Conservation (phyloP, 352 stramenopile species). For the Pythium phragmiticola region DNA sequence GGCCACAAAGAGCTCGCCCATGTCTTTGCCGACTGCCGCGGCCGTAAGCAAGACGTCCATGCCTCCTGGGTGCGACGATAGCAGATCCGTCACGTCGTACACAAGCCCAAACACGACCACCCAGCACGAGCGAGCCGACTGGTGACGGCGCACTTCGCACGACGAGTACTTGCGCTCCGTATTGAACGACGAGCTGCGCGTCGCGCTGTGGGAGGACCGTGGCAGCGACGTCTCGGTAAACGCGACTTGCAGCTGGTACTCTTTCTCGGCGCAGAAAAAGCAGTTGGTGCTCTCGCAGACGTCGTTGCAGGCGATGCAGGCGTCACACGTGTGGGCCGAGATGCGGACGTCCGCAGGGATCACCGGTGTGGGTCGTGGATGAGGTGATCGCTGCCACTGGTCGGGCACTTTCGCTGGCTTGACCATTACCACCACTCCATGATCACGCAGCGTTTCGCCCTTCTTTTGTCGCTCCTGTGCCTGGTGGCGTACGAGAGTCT, state of each 20-base stretch:
- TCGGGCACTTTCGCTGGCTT: neutral
- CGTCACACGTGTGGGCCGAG: slow-evolving; percentile 50
- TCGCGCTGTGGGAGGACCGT: neutral
- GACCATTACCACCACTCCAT: neutral
- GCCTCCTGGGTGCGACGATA: slow-evolving; percentile 87
- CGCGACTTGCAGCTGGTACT: slow-evolving; percentile 59
- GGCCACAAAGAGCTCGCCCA: slow-evolving; percentile 43
- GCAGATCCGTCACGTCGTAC: slow-evolving; percentile 91
- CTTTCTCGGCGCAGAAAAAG: slow-evolving; percentile 76
- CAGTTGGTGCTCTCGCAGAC: slow-evolving; percentile 59
- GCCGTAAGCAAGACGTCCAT: slow-evolving; percentile 59
- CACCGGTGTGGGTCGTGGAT: slow-evolving; percentile 1
- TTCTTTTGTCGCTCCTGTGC: neutral
- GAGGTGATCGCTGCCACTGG: neutral
- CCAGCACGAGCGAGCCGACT: slow-evolving; percentile 85
- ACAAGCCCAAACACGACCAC: slow-evolving; percentile 85
- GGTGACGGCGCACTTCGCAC: slow-evolving; percentile 87
- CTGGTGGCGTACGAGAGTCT: neutral
- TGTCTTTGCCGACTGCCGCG: slow-evolving; percentile 52
- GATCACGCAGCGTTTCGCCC: neutral
- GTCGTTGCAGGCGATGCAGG: slow-evolving; percentile 80
- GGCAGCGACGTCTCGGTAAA: slow-evolving; percentile 30
- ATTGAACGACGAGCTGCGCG: slow-evolving; percentile 23
- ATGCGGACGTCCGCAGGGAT: slow-evolving; percentile 14
- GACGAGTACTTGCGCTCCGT: slow-evolving; percentile 77